Conservation (phyloP, 495 filamentous ascomycete species). For the Talaromyces nanjingensis region DNA sequence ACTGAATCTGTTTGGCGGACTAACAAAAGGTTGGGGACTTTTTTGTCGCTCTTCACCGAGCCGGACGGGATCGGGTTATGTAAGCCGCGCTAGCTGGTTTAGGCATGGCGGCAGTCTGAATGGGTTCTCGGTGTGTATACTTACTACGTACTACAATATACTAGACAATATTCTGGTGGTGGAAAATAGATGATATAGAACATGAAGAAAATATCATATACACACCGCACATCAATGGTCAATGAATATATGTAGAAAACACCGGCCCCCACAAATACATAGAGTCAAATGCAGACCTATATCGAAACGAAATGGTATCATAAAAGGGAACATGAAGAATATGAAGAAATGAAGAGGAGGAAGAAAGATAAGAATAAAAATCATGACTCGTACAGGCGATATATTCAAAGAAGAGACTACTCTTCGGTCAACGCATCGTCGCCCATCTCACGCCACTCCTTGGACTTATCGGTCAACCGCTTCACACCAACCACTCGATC, state of each 20-base stretch:
- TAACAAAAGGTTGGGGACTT: neutral
- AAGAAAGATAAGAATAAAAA: neutral
- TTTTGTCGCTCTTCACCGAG: conserved; percentile 1
- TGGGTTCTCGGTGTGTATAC: neutral
- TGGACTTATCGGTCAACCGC: conserved; percentile 65
- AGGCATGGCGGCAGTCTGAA: neutral
- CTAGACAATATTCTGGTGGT: neutral
- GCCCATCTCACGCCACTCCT: conserved; percentile 81
- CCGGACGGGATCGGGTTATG: neutral
- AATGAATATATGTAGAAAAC: neutral
- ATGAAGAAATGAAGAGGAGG: neutral
- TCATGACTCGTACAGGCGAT: conserved; percentile 3
- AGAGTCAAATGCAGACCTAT: neutral
- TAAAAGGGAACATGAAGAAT: neutral
- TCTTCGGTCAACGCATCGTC: conserved; percentile 85
- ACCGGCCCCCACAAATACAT: neutral
- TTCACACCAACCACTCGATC: conserved; percentile 71
- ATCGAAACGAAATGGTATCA: conserved; percentile 11
- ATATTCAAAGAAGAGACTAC: conserved; percentile 14
- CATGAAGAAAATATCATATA: neutral
- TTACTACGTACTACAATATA: neutral
- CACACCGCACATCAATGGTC: neutral
- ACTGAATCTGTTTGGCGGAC: neutral
- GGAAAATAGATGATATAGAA: neutral
- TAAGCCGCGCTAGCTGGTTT: neutral